These are phyloP conservation scores for Phytophthora aleatoria DNA, from an alignment of 352 stramenopile genomes.

Conservation along the genomic window DNA sequence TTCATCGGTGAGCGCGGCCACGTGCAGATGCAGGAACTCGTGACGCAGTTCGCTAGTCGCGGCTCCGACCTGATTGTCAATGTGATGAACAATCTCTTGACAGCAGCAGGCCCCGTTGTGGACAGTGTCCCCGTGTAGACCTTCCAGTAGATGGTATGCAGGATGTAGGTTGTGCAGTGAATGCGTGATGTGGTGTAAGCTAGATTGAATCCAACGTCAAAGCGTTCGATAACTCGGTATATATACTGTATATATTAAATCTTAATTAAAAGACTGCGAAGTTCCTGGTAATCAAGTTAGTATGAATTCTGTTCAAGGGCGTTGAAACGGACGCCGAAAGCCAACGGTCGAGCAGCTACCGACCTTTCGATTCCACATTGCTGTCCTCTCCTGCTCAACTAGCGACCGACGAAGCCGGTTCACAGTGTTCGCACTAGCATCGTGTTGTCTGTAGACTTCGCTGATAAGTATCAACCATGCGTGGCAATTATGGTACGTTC, in stretches of 20 bases:
- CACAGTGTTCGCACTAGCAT: not conserved
- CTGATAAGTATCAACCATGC: conserved; percentile 17
- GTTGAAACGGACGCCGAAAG: conserved; percentile 18
- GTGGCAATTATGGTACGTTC: conserved; percentile 28
- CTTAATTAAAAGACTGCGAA: no score
- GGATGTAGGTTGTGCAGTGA: not conserved
- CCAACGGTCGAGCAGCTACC: conserved; percentile 17
- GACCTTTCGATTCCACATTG: conserved; percentile 13
- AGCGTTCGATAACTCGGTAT: no score
- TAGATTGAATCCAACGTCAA: not conserved
- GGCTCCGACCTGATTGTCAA: conserved; percentile 33
- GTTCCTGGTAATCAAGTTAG: no score
- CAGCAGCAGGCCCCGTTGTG: not conserved
- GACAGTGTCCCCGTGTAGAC: not conserved
- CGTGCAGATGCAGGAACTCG: conserved; percentile 45
- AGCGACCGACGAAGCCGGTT: not conserved
- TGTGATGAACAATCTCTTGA: conserved; percentile 45
- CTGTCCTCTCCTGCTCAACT: not conserved
- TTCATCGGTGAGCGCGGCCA: conserved; percentile 61
- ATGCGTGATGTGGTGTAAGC: conserved; percentile 7
- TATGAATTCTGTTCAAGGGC: no score
- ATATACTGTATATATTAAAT: no score
- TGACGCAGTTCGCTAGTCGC: conserved; percentile 30
- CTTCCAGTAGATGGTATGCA: conserved; percentile 7
- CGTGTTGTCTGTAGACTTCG: not conserved